These are phyloP conservation scores for Apophysomyces sp. DNA, from an alignment of 371 early-diverging fungal genomes.

Conservation along the genomic window DNA sequence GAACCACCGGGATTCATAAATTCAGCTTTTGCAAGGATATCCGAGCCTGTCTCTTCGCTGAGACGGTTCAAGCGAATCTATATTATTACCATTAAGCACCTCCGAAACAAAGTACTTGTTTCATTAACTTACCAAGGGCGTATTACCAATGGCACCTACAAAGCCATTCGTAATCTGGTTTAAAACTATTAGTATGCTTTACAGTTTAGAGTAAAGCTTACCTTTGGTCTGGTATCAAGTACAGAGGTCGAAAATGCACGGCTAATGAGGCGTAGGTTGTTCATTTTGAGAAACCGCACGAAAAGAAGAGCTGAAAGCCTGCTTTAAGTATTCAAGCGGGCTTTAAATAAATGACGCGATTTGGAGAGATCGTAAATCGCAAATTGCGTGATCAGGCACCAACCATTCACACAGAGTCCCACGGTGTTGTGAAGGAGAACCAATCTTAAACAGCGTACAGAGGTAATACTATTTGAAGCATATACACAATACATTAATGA, in stretches of 20 bases:
- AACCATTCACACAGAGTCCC: background rate
- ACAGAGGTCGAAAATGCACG: constrained; percentile 47
- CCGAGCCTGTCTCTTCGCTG: constrained; percentile 84
- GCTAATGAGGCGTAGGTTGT: constrained; percentile 31
- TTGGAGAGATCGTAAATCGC: background rate
- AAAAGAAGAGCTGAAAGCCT: background rate
- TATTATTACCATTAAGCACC: background rate
- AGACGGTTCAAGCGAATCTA: constrained; percentile 75
- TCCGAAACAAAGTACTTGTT: background rate
- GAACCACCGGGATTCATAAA: constrained; percentile 99
- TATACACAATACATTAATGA: too few relatives aligned
- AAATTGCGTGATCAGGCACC: background rate
- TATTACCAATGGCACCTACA: constrained; percentile 92
- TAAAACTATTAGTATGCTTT: background rate
- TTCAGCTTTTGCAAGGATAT: constrained; percentile 93
- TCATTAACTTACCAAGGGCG: constrained; percentile 74
- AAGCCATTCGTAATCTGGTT: constrained; percentile 70
- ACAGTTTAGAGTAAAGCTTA: constrained; percentile 11
- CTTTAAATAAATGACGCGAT: constrained; percentile 10
- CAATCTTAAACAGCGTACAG: too few relatives aligned
- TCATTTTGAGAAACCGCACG: constrained; percentile 21
- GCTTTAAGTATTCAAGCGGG: background rate
- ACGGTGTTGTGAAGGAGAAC: too few relatives aligned
- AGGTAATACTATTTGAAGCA: too few relatives aligned
- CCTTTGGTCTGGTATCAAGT: constrained; percentile 32